Percentiles rank a stretch among this genome's conserved stretches.
These are phyloP conservation scores for Spatholobus suberectus DNA, from an alignment of 306 rosid species.

Conservation along the genomic window DNA sequence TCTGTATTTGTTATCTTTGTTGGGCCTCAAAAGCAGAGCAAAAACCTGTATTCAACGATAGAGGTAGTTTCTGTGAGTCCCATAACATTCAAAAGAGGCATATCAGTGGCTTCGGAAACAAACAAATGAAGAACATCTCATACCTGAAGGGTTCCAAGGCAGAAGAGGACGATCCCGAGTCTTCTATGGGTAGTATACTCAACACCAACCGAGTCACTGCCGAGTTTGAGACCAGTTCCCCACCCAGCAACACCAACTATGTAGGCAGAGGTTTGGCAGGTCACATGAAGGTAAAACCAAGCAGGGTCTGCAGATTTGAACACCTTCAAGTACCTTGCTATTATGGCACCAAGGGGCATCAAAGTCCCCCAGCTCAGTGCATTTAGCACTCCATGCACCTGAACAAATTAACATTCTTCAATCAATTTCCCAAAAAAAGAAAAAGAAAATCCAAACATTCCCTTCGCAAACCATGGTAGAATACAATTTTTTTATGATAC, in stretches of 20 bases:
- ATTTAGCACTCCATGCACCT: conserved; percentile 80
- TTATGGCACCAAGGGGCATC: conserved; percentile 78
- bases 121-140: conserved; percentile 1
- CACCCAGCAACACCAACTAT: conserved; percentile 92
- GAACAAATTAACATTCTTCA: conserved; percentile 21
- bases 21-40: conserved; percentile 93
- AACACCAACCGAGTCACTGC: conserved; percentile 64
- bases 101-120: background rate
- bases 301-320: conserved; percentile 92
- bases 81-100: background rate
- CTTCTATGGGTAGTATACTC: conserved; percentile 53
- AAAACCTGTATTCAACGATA: conserved; percentile 59
- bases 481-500: background rate
- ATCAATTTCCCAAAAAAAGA: conserved; percentile 14
- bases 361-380: conserved; percentile 82
- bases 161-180: conserved; percentile 78
- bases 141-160: conserved; percentile 95
- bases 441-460: background rate
- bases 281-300: conserved; percentile 91
- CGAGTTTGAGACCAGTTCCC: conserved; percentile 96
- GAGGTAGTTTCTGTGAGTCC: conserved; percentile 24
- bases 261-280: conserved; percentile 88
- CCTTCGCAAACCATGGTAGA: background rate
- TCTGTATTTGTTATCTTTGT: conserved; percentile 85
- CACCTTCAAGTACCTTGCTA: conserved; percentile 83